Evolutionary conservation across 2,329 filamentous ascomycete species (phyloP).

Genomic region (Fusarium torulosum): DNA sequence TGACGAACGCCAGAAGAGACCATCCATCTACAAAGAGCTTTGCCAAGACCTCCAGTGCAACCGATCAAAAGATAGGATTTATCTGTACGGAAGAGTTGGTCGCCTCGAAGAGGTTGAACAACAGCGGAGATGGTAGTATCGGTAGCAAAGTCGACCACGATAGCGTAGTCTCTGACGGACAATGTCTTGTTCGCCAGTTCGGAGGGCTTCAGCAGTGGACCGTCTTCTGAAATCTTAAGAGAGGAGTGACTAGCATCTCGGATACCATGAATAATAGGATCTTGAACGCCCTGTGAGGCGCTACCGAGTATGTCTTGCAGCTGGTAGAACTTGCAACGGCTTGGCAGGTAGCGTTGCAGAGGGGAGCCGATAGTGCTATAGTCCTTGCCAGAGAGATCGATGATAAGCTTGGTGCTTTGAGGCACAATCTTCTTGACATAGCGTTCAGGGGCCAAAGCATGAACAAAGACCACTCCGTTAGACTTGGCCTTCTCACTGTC

Average conservation of each 20-base stretch:
- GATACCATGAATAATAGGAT: conserved; percentile 3
- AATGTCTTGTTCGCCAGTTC: neutral
- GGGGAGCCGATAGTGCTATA: neutral
- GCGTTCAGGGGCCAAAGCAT: conserved; percentile 1
- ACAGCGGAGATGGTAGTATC: neutral
- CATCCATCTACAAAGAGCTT: conserved; percentile 13
- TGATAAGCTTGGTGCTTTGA: neutral
- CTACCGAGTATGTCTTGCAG: neutral
- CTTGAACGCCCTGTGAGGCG: neutral
- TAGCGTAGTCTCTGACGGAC: conserved; percentile 1
- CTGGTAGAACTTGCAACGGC: neutral
- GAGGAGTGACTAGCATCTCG: conserved; percentile 1
- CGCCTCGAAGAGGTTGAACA: conserved; percentile 1
- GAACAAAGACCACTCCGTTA: neutral
- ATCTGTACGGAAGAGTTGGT: neutral
- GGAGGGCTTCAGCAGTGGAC: neutral
- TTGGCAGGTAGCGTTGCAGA: neutral
- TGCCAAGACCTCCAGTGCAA: conserved; percentile 7
- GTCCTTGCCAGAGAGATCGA: conserved; percentile 2
- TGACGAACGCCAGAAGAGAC: conserved; percentile 1
- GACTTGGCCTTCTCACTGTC: neutral
- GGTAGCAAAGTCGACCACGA: neutral
- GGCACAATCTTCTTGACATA: neutral
- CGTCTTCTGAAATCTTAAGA: neutral
- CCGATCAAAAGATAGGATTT: conserved; percentile 8